Evolutionary conservation across 305 asterid species (phyloP).

Genomic region (Plantago lanceolata): DNA sequence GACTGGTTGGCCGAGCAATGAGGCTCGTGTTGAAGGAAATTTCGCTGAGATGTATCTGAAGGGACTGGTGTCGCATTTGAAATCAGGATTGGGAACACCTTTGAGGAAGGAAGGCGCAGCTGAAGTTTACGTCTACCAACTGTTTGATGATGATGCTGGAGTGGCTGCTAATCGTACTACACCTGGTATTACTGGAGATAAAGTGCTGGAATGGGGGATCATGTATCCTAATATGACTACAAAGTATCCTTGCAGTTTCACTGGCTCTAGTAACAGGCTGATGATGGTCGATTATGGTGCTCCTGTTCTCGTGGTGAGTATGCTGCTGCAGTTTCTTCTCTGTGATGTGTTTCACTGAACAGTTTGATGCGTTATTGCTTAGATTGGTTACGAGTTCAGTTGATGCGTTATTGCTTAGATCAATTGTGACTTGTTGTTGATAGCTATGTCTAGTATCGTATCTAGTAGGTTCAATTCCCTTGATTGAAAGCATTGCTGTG

Average conservation of each 20-base stretch:
- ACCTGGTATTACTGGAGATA: background rate
- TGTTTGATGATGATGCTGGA: conserved; percentile 54
- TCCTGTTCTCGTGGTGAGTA: background rate
- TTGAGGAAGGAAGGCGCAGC: conserved; percentile 64
- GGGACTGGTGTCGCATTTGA: conserved; percentile 57
- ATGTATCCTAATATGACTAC: conserved; percentile 59
- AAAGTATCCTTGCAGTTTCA: conserved; percentile 50
- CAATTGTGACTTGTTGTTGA: too few species aligned
- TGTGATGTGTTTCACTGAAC: background rate
- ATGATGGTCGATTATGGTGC: conserved; percentile 10
- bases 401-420: too few species aligned
- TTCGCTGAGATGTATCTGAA: conserved; percentile 64
- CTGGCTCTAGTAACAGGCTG: conserved; percentile 24
- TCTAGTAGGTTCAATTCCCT: too few species aligned
- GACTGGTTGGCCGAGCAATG: conserved; percentile 81
- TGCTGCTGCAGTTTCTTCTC: background rate
- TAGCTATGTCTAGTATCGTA: too few species aligned
- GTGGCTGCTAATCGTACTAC: conserved; percentile 23
- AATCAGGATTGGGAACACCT: conserved; percentile 70
- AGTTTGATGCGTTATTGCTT: too few species aligned
- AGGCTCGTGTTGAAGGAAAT: conserved; percentile 33
- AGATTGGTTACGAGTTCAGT: too few species aligned
- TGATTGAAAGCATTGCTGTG: too few species aligned
- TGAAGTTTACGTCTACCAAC: conserved; percentile 52
- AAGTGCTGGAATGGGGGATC: conserved; percentile 59